Conservation (phyloP, 768 basidiomycete genomes). For the Pholiota molesta region DNA sequence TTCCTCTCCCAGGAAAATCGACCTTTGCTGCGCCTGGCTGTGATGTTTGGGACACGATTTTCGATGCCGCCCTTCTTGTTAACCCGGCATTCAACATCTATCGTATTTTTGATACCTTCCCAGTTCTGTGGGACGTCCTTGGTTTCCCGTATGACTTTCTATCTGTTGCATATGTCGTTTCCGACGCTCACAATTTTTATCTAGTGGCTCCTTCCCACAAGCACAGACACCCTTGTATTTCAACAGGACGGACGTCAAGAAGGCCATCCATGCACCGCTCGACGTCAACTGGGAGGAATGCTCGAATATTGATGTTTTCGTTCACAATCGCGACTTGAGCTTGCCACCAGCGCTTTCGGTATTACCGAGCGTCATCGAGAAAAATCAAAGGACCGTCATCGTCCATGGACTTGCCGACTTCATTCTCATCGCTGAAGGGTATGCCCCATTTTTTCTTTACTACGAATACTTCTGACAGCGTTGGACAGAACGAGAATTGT, state of each 20-base stretch:
- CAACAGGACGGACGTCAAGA: conserved; percentile 67
- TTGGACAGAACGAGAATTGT: conserved; percentile 54
- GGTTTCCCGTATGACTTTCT: conserved; percentile 66
- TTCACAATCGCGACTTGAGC: conserved; percentile 55
- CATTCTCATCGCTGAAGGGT: conserved; percentile 77
- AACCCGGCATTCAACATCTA: conserved; percentile 83
- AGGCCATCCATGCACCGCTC: conserved; percentile 69
- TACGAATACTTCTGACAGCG: background rate
- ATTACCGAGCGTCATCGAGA: conserved; percentile 76
- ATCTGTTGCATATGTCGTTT: background rate
- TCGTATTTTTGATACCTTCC: conserved; percentile 76
- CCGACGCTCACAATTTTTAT: conserved; percentile 3
- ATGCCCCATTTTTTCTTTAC: conserved; percentile 20
- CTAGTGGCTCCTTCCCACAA: conserved; percentile 58
- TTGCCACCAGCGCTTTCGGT: conserved; percentile 65
- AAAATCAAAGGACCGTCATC: conserved; percentile 68
- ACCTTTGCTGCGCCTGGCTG: conserved; percentile 51
- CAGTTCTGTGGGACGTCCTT: conserved; percentile 77
- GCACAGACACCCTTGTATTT: conserved; percentile 71
- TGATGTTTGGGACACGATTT: conserved; percentile 69
- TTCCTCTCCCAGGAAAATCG: conserved; percentile 70
- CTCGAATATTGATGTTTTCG: conserved; percentile 61
- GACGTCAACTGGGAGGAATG: conserved; percentile 68
- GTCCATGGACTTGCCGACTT: conserved; percentile 77
- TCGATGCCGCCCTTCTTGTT: conserved; percentile 58